Evolutionary conservation across 192 early-diverging fungal species (phyloP).

Genomic region (Mortierella alpina): DNA sequence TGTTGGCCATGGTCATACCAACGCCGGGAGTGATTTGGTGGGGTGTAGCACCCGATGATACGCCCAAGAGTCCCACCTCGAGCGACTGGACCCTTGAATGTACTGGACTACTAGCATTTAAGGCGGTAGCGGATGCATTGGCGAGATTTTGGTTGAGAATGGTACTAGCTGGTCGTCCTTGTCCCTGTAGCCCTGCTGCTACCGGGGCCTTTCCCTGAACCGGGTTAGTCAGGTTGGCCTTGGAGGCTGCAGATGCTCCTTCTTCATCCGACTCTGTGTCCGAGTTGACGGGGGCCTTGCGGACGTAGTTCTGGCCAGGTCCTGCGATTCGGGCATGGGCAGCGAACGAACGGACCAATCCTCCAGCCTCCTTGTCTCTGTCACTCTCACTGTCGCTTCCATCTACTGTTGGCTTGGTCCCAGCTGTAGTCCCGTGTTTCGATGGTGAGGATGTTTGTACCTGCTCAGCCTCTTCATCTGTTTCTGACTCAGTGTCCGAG

Average conservation of each 20-base stretch:
- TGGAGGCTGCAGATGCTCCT: too few species aligned
- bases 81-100: too few species aligned
- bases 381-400: constrained; percentile 7
- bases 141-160: too few species aligned
- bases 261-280: constrained; percentile 44
- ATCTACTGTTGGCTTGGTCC: neutral
- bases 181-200: too few species aligned
- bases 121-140: too few species aligned
- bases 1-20: constrained; percentile 10
- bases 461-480: constrained; percentile 24
- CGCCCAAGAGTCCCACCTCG: too few species aligned
- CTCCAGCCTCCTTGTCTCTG: constrained; percentile 3
- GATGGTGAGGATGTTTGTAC: neutral
- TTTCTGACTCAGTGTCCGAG: constrained; percentile 35
- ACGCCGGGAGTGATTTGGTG: neutral
- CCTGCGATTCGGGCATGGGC: constrained; percentile 8
- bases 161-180: too few species aligned
- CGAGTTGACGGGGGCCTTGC: constrained; percentile 42
- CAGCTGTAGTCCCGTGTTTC: neutral
- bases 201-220: too few species aligned
- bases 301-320: constrained; percentile 48
- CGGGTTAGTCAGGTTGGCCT: too few species aligned
- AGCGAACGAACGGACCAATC: constrained; percentile 6
- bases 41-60: too few species aligned
- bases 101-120: too few species aligned